These are phyloP conservation scores for Aspergillus tamarii DNA, from an alignment of 2,329 filamentous ascomycete species.

Conservation along the genomic window DNA sequence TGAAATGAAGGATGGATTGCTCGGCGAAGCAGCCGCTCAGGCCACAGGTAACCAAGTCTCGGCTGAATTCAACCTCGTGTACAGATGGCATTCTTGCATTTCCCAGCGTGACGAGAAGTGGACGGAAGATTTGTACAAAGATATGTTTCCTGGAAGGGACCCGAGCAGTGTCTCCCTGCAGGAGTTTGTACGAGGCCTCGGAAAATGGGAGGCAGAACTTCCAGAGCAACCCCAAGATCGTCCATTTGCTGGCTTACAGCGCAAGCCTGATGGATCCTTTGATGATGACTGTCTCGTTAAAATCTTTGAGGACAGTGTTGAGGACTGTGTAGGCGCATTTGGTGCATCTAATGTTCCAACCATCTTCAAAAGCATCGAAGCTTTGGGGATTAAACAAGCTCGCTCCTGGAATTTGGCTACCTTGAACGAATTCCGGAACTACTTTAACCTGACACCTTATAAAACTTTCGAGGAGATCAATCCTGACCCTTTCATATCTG, in stretches of 20 bases:
- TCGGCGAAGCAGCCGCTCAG: conserved; percentile 52
- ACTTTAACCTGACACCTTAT: conserved; percentile 55
- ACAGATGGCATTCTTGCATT: conserved; percentile 67
- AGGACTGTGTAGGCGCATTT: conserved; percentile 63
- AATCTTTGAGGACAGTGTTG: conserved; percentile 61
- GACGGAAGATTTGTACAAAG: conserved; percentile 59
- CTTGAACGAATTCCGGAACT: conserved; percentile 60
- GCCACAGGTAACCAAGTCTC: conserved; percentile 69
- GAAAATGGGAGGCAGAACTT: conserved; percentile 45
- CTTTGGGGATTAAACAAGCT: conserved; percentile 64
- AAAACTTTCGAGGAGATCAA: conserved; percentile 58
- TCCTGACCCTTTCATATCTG: conserved; percentile 51
- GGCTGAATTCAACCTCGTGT: conserved; percentile 70
- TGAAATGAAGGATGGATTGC: conserved; percentile 55
- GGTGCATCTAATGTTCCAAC: conserved; percentile 63
- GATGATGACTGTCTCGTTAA: conserved; percentile 61
- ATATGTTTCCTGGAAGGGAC: conserved; percentile 49
- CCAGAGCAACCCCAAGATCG: conserved; percentile 51
- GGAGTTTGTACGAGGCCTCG: conserved; percentile 46
- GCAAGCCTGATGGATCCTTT: conserved; percentile 56
- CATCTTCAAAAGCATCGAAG: conserved; percentile 63
- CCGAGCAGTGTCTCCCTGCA: conserved; percentile 37
- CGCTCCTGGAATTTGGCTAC: conserved; percentile 65
- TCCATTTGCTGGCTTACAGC: conserved; percentile 54
- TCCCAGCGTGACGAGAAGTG: conserved; percentile 64